A percentile compares a stretch with the other conserved stretches of the same genome.
phyloP scores from a whole-genome alignment of 2,329 filamentous ascomycete species.

The Pseudogymnoascus sp. region DNA sequence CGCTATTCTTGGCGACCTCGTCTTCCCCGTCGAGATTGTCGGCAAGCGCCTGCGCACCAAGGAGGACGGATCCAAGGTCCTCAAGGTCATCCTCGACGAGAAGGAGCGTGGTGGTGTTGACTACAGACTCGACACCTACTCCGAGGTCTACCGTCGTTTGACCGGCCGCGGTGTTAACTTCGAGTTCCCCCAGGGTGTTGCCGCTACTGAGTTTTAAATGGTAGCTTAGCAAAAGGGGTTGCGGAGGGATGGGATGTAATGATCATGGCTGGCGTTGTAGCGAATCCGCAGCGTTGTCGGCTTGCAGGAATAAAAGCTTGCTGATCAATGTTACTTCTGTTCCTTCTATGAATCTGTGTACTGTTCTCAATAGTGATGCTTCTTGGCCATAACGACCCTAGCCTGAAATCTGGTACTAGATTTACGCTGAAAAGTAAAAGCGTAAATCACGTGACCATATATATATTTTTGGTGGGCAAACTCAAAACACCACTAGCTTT shows the following conservation, averaged over 20 bases:
- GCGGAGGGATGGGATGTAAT: constrained; percentile 7
- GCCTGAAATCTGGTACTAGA: neutral
- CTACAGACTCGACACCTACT: constrained; percentile 99
- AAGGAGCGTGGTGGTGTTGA: constrained; percentile 99
- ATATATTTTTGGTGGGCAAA: neutral
- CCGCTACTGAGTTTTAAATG: constrained; percentile 66
- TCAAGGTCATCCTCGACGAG: constrained; percentile 99
- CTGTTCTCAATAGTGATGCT: neutral
- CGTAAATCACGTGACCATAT: neutral
- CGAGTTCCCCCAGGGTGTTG: constrained; percentile 87
- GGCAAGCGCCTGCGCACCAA: constrained; percentile 98
- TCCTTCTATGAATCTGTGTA: neutral
- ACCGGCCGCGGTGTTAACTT: constrained; percentile 95
- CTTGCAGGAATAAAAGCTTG: constrained; percentile 8
- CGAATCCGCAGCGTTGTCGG: constrained; percentile 1
- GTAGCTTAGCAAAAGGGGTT: constrained; percentile 10
- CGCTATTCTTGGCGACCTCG: constrained; percentile 92
- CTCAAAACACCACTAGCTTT: neutral
- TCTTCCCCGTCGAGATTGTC: constrained; percentile 99
- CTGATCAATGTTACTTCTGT: constrained; percentile 6
- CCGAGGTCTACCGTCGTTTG: constrained; percentile 97
- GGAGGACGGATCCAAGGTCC: constrained; percentile 95
- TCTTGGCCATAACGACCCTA: neutral
- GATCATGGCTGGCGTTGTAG: constrained; percentile 8
- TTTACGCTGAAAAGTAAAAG: neutral